phyloP scores from a whole-genome alignment of 176 grass and related monocot species.

The Rhynchospora tenuis region DNA sequence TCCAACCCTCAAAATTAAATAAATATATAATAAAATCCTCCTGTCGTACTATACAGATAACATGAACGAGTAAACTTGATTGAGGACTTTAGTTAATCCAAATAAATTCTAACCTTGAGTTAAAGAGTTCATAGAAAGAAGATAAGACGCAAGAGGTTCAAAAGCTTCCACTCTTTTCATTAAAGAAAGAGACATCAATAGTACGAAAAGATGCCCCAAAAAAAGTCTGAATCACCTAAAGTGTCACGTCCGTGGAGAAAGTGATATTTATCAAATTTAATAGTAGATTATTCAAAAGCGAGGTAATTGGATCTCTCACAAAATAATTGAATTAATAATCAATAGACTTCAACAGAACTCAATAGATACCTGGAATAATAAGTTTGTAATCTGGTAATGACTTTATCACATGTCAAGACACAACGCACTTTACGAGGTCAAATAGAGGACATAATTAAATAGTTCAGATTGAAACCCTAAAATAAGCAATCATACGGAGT shows the following conservation, averaged over 20 bases:
- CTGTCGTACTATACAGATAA: neutral
- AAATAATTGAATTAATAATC: neutral
- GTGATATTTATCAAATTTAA: neutral
- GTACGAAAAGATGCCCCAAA: neutral
- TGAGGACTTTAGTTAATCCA: neutral
- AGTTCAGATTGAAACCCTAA: neutral
- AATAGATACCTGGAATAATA: neutral
- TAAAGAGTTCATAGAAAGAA: neutral
- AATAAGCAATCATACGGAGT: neutral
- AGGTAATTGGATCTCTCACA: neutral
- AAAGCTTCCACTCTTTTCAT: neutral
- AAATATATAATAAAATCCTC: neutral
- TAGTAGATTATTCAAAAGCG: neutral
- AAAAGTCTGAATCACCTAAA: neutral
- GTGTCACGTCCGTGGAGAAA: neutral
- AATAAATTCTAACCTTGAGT: neutral
- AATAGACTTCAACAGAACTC: neutral
- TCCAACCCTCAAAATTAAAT: neutral
- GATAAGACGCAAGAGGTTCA: neutral
- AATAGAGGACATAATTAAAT: neutral
- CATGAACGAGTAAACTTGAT: neutral
- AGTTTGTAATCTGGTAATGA: neutral
- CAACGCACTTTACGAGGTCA: slow-evolving; percentile 9
- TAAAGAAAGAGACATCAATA: neutral
- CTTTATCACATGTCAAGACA: neutral